These are phyloP conservation scores for Yamadazyma endophytica DNA, from an alignment of 805 yeast species.

Conservation along the genomic window DNA sequence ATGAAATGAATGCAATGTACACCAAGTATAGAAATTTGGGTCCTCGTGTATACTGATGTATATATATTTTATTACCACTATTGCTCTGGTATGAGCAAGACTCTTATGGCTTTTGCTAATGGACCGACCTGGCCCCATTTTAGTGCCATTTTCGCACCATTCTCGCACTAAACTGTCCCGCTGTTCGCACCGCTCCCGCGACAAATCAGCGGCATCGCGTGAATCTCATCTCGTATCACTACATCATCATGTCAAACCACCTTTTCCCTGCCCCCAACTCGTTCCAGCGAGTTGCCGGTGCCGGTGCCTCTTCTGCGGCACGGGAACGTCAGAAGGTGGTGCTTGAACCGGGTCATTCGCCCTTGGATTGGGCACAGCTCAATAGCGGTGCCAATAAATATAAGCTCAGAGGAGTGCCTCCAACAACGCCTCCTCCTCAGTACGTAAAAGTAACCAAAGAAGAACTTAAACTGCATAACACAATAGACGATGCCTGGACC, in stretches of 20 bases:
- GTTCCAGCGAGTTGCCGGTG: conserved; percentile 25
- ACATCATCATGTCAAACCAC: too few species aligned
- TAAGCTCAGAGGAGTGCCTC: conserved; percentile 51
- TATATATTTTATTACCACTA: too few species aligned
- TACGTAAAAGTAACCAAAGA: conserved; percentile 48
- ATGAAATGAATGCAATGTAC: conserved; percentile 7
- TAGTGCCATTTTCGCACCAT: too few species aligned
- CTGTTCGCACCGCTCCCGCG: too few species aligned
- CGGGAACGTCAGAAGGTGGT: conserved; percentile 46
- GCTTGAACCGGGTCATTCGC: conserved; percentile 76
- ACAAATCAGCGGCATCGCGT: too few species aligned
- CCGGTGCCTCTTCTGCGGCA: conserved; percentile 1
- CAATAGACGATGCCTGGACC: conserved; percentile 79
- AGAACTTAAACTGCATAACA: conserved; percentile 57
- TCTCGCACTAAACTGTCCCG: too few species aligned
- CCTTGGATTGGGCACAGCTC: conserved; percentile 77
- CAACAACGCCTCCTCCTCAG: conserved; percentile 49
- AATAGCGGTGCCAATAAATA: conserved; percentile 40
- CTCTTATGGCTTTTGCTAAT: too few species aligned
- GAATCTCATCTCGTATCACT: too few species aligned
- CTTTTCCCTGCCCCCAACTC: conserved; percentile 34
- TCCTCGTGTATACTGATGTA: too few species aligned
- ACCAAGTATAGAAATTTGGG: background rate
- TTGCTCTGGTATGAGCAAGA: too few species aligned
- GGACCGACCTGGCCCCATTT: too few species aligned